A percentile compares a stretch with the other conserved stretches of the same genome.
phyloP scores from a whole-genome alignment of 179 eudicot species.

The Spinacia oleracea region DNA sequence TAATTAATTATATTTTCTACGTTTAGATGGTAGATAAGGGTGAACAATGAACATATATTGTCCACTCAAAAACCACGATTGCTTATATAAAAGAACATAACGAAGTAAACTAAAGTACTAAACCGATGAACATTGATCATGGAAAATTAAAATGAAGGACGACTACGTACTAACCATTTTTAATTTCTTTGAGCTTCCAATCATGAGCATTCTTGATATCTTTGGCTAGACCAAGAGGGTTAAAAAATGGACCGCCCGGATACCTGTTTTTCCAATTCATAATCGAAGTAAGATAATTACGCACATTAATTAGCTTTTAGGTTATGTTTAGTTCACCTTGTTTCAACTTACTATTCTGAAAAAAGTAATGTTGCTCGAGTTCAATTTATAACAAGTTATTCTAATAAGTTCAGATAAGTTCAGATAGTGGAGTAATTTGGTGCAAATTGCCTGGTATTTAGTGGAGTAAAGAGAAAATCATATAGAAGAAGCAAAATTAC shows the following conservation, averaged over 20 bases:
- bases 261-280: constrained; percentile 48
- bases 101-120: neutral
- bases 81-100: no score
- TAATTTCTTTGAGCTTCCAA: constrained; percentile 91
- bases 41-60: no score
- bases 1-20: no score
- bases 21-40: no score
- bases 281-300: neutral
- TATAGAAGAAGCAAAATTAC: constrained; percentile 30
- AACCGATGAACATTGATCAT: neutral
- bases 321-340: no score
- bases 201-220: constrained; percentile 67
- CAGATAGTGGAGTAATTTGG: no score
- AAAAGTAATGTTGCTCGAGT: no score
- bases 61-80: no score
- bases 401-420: no score
- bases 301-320: neutral
- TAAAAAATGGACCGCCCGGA: constrained; percentile 82
- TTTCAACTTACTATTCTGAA: no score
- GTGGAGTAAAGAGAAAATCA: neutral
- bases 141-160: neutral
- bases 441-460: neutral
- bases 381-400: no score
- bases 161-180: constrained; percentile 64
- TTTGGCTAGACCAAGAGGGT: constrained; percentile 87